Evolutionary conservation across 2,329 filamentous ascomycete species (phyloP), one percentile per base, ranked within the genome.

Genomic region (Fusarium neocosmosporiellum): DNA sequence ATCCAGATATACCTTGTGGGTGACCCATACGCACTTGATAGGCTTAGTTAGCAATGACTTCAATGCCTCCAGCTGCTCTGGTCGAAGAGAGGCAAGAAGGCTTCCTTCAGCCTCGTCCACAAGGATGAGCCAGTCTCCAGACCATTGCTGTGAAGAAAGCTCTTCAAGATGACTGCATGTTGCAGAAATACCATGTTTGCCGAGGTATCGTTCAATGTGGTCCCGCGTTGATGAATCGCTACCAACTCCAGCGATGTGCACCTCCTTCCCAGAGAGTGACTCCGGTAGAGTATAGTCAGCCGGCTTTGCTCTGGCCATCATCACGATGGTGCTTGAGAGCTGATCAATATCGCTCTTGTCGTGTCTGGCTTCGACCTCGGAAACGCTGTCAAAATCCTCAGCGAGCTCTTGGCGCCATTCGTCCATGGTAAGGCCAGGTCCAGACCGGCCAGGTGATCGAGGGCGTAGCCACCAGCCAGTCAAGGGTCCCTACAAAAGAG

Each of bases 381-480:
- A 58, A 41, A 75, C 64, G 24, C 62, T 75, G 33, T 75, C 73
- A 10, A 75, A 75, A 22, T 76, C 73, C 10, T 61, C 55, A 10
- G 69, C 65, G 14, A 75, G 73, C 27, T 75, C 73, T 24, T 37
- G 18, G n/a, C 71, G 71, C 73, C 73, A 75, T 34, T 75, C 73
- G n/a, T 75, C 69, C 59, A 75, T 75, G 6, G 66, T 71, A 14
- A 75, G 73, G 0, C 73, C 73, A 36, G 73, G 73, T 41, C 73
- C 73, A 50, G 73, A 75, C 5, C 73, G 73, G 0, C 73, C 73
- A 22, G 73, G 73, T 10, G 73, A 76, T 57, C 73, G 73, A 57
- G 73, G 73, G 27, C 73, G 73, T 10, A 75, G 63, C 73, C 73
- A 75, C 73, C 73, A 75, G 8, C 73, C 73, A 31, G 73, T 71